Evolutionary conservation across 208 protist species (phyloP), one percentile per base, ranked within the genome.

Genomic region (Acanthamoeba sp.): DNA sequence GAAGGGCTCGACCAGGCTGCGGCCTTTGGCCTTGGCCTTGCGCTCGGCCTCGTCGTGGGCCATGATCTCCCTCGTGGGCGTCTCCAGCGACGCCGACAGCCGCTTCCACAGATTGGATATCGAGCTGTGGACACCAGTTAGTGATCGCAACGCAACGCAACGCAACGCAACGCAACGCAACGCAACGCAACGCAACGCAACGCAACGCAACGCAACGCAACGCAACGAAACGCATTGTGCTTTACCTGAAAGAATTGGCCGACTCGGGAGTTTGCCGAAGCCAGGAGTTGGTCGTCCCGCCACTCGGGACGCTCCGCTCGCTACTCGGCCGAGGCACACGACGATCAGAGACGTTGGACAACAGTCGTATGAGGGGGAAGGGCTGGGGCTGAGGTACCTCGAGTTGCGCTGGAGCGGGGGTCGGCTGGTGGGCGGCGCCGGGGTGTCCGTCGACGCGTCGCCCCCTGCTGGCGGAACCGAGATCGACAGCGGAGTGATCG

Each of bases 71-170:
- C 16, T 38, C 10, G 69, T 78, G 12, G 69, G 69, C 32, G 69
- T 45, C 34, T 78, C 69, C 34, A 78, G 69, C 69, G 69, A 78
- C 24, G 69, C 2, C 18, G 69, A 78, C 20, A 78, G 29, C 69
- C 69, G 69, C 69, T 78, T 78, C 69, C 69, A 78, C 34, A 78
- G 69, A 20, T 78, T 78, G 24, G 69, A 78, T 5, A 78, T 78
- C 69, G 69, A 78, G 20, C 69, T n/a, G n/a, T n/a, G n/a, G n/a
- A n/a, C n/a, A n/a, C n/a, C n/a, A n/a, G n/a, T 62, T 62, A 12
- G 22, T 62, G 55, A 62, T 62, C 55, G n/a, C n/a, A n/a, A n/a
- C n/a, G n/a, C n/a, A n/a, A n/a, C n/a, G n/a, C n/a, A n/a, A n/a
- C n/a, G n/a, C n/a, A n/a, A n/a, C n/a, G n/a, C n/a, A n/a, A n/a